A percentile compares a stretch with the other conserved stretches of the same genome.
Conservation (phyloP, 2,329 filamentous ascomycete genomes). For the Cladophialophora immunda region DNA sequence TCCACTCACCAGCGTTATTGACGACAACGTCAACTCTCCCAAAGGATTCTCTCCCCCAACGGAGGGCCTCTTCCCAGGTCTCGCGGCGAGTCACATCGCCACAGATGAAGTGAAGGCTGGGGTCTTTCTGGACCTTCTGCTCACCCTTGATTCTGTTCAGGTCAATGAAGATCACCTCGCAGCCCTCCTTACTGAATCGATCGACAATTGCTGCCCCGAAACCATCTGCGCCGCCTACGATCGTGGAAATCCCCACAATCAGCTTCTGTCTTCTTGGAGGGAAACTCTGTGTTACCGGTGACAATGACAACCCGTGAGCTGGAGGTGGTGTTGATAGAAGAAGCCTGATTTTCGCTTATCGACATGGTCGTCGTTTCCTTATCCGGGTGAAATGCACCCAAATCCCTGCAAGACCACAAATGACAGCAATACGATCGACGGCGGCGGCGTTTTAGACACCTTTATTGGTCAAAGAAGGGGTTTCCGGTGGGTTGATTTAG, state of each 20-base stretch:
- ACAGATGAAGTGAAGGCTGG: slow-evolving; percentile 7
- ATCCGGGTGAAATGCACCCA: too few species aligned
- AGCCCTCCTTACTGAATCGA: slow-evolving; percentile 14
- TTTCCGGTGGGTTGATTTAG: too few species aligned
- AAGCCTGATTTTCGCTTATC: too few species aligned
- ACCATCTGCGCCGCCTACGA: slow-evolving; percentile 11
- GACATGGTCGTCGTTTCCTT: too few species aligned
- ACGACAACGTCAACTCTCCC: slow-evolving; percentile 37
- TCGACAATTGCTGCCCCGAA: slow-evolving; percentile 19
- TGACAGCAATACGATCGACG: too few species aligned
- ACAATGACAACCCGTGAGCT: slow-evolving; percentile 9
- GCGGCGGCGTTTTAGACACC: too few species aligned
- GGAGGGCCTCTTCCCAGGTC: slow-evolving; percentile 11
- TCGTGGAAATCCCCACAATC: slow-evolving; percentile 9
- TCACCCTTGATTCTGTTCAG: slow-evolving; percentile 14
- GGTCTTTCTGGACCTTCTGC: slow-evolving; percentile 8
- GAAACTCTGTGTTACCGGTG: background rate
- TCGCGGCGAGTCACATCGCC: slow-evolving; percentile 7
- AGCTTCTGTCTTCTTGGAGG: background rate
- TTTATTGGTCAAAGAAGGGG: too few species aligned
- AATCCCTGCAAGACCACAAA: too few species aligned
- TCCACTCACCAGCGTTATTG: slow-evolving; percentile 34
- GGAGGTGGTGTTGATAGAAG: too few species aligned
- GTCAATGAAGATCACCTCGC: slow-evolving; percentile 11
- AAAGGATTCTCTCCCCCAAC: background rate